These are phyloP conservation scores for Athelia psychrophila DNA, from an alignment of 1,284 basidiomycete species.

Conservation along the genomic window DNA sequence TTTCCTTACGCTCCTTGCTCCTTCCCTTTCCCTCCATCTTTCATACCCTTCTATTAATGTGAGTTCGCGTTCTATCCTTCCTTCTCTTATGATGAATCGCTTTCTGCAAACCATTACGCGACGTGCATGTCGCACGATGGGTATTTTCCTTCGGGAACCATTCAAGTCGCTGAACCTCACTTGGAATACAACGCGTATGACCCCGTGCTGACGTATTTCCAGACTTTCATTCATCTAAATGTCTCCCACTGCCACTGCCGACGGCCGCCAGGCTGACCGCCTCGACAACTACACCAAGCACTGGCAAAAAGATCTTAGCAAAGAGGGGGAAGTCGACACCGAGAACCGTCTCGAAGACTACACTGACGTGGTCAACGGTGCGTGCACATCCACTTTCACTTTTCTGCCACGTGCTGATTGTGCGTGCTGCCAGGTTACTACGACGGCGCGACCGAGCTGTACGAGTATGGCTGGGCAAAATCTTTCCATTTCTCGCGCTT, in stretches of 20 bases:
- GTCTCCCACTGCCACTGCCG: constrained; percentile 31
- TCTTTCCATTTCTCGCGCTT: constrained; percentile 99
- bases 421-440: constrained; percentile 72
- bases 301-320: constrained; percentile 86
- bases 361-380: constrained; percentile 93
- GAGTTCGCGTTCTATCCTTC: constrained; percentile 4
- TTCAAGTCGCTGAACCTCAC: constrained; percentile 33
- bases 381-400: constrained; percentile 23
- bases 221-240: constrained; percentile 17
- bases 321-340: constrained; percentile 71
- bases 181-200: constrained; percentile 2
- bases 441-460: constrained; percentile 94
- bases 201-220: not conserved
- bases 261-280: constrained; percentile 80
- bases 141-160: constrained; percentile 30
- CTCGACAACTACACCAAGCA: constrained; percentile 92
- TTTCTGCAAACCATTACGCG: constrained; percentile 16
- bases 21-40: not conserved
- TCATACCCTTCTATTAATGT: not conserved
- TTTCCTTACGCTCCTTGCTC: not conserved
- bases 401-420: constrained; percentile 7
- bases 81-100: constrained; percentile 16
- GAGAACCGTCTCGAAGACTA: constrained; percentile 83
- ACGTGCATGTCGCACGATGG: constrained; percentile 21
- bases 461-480: constrained; percentile 93